These are phyloP conservation scores for Chimonanthus salicifolius DNA, from an alignment of 164 flowering plant species.

Conservation along the genomic window DNA sequence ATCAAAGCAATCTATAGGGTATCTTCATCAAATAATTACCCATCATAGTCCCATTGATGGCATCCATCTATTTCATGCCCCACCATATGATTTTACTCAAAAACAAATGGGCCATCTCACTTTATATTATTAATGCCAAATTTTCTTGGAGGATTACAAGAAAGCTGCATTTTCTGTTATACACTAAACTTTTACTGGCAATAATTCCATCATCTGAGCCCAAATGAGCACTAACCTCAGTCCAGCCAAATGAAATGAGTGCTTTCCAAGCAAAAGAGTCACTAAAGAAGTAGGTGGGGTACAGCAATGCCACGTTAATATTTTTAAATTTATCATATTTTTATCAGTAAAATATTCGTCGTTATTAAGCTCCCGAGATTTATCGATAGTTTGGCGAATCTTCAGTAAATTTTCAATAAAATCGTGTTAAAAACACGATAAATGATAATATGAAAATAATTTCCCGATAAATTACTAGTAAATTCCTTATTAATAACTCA, in stretches of 20 bases:
- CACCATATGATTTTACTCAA: conserved; percentile 17
- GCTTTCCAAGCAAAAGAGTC: conserved; percentile 8
- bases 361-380: no score
- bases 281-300: conserved; percentile 13
- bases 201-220: conserved; percentile 53
- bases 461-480: no score
- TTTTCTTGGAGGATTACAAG: conserved; percentile 25
- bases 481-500: no score
- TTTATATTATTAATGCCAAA: neutral
- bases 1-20: conserved; percentile 47
- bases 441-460: no score
- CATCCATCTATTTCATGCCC: conserved; percentile 23
- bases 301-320: no score
- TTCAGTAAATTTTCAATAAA: no score
- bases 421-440: no score
- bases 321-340: no score
- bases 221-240: conserved; percentile 21
- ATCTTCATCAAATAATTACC: conserved; percentile 49
- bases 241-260: conserved; percentile 22
- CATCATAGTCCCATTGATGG: conserved; percentile 43
- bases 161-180: conserved; percentile 28
- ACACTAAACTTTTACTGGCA: conserved; percentile 42
- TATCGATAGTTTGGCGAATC: no score
- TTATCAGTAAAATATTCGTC: no score
- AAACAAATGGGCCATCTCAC: conserved; percentile 14